Percentiles rank a stretch among this genome's conserved stretches.
phyloP scores from a whole-genome alignment of 768 basidiomycete genomes.

The Boletus subcaerulescens region DNA sequence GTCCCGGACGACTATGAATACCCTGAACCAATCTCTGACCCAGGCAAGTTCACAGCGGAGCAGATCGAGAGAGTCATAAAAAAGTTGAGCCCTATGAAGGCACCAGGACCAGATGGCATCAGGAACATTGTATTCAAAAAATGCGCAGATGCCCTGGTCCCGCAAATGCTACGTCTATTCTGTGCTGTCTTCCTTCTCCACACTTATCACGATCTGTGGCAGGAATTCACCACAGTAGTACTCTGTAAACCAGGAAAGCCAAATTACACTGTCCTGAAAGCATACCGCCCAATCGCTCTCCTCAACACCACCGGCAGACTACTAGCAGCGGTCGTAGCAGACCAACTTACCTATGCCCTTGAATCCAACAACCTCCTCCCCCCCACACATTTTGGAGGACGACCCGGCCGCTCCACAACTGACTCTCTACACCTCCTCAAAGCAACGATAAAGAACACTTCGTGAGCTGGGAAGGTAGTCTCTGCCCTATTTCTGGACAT shows the following conservation, averaged over 20 bases:
- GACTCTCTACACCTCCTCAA: neutral
- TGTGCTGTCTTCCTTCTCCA: neutral
- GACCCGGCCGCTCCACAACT: neutral
- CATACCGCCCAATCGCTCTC: neutral
- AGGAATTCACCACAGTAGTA: conserved; percentile 25
- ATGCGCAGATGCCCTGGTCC: neutral
- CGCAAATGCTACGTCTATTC: neutral
- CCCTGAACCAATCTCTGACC: no score
- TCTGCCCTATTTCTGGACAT: conserved; percentile 1
- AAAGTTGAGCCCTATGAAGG: no score
- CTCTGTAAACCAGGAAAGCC: conserved; percentile 36
- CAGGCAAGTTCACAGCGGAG: no score
- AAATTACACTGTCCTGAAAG: conserved; percentile 23
- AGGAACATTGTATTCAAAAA: neutral
- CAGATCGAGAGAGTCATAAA: no score
- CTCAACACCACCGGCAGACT: conserved; percentile 7
- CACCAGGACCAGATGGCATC: neutral
- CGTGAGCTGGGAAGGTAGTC: neutral
- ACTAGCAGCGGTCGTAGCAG: neutral
- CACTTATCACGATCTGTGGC: neutral
- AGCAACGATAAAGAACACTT: neutral
- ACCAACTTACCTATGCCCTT: neutral
- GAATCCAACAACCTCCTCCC: neutral
- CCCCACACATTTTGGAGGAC: neutral
- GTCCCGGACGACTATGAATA: no score